Percentiles rank a stretch among this genome's conserved stretches.
Evolutionary conservation across 345 rosid species (phyloP).

Genomic region (Gossypium anomalum): DNA sequence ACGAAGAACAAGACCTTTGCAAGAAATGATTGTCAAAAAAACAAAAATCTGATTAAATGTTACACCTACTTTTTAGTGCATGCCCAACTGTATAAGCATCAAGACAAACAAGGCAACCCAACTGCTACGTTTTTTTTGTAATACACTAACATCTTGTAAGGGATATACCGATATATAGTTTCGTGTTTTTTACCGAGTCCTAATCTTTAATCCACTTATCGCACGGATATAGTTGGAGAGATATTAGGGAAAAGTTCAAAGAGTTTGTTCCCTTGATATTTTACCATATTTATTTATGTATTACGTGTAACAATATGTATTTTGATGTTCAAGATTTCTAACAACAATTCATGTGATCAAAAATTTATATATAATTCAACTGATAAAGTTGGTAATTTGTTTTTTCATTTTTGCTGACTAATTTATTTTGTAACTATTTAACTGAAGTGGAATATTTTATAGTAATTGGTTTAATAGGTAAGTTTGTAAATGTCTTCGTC

Average conservation of each 20-base stretch:
- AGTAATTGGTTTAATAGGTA: no score
- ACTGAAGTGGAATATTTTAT: no score
- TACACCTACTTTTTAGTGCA: neutral
- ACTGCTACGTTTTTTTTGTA: neutral
- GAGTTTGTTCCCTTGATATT: neutral
- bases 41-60: neutral
- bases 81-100: neutral
- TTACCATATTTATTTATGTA: neutral
- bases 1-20: neutral
- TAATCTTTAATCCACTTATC: neutral
- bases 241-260: neutral
- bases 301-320: neutral
- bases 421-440: no score
- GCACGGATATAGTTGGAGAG: slow-evolving; percentile 16
- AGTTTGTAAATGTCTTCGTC: no score
- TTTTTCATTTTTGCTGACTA: no score
- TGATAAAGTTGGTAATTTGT: no score
- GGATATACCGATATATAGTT: neutral
- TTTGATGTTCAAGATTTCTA: neutral
- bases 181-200: slow-evolving; percentile 6
- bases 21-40: neutral
- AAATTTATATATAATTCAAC: no score
- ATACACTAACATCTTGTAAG: neutral
- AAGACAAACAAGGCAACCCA: neutral
- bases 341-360: neutral